Percentiles rank a stretch among this genome's conserved stretches.
Evolutionary conservation across 2,329 filamentous ascomycete species (phyloP).

Genomic region (Pseudogymnoascus sp.): DNA sequence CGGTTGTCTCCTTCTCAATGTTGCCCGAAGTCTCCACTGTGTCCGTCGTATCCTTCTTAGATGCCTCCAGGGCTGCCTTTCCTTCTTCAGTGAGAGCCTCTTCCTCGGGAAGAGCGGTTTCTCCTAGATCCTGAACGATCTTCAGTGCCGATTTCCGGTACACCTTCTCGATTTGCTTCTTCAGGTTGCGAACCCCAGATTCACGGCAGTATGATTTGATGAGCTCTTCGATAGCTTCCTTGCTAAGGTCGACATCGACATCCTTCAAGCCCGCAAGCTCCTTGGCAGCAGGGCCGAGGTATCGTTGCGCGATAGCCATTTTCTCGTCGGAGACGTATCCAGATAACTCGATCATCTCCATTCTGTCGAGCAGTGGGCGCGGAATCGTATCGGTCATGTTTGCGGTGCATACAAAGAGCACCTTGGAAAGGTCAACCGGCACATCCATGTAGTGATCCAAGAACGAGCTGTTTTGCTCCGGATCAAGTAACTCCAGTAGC

Average conservation of each 20-base stretch:
- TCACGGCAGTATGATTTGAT: conserved; percentile 99
- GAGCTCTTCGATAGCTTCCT: conserved; percentile 85
- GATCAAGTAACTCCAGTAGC: conserved; percentile 85
- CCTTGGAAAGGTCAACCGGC: conserved; percentile 92
- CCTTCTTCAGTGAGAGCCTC: conserved; percentile 79
- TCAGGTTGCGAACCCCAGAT: conserved; percentile 91
- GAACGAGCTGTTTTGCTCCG: conserved; percentile 96
- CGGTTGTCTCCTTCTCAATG: conserved; percentile 50
- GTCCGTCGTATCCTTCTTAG: conserved; percentile 56
- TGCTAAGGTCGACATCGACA: conserved; percentile 78
- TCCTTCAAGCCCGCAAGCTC: conserved; percentile 84
- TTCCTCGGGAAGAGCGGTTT: conserved; percentile 71
- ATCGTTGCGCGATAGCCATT: conserved; percentile 93
- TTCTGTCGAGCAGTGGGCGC: conserved; percentile 83
- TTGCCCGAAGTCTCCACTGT: conserved; percentile 51
- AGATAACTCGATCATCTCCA: conserved; percentile 95
- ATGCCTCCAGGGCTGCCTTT: conserved; percentile 65
- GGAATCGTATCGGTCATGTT: conserved; percentile 99
- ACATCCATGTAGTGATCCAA: conserved; percentile 98
- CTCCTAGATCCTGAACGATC: conserved; percentile 90
- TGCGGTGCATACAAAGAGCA: conserved; percentile 95
- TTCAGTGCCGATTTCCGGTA: conserved; percentile 96
- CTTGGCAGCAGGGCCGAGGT: conserved; percentile 89
- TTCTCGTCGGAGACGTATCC: conserved; percentile 98
- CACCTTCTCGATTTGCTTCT: conserved; percentile 99